Evolutionary conservation across 1,284 basidiomycete genomes (phyloP), one percentile per base, ranked within the genome.

Genomic region (Fomitopsis pinicola): DNA sequence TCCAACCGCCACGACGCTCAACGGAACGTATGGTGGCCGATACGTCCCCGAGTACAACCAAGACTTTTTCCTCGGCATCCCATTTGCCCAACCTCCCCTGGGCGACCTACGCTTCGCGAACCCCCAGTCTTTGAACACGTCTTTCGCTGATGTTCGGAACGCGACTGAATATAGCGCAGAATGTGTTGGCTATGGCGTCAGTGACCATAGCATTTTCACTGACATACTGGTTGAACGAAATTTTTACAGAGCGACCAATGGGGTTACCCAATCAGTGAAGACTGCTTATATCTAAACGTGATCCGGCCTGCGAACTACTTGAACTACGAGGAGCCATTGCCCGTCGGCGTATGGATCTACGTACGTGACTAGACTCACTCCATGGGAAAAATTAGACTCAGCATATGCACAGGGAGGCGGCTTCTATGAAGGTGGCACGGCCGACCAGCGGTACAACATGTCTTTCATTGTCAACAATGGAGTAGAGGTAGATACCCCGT

Each of bases 41-140:
- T 53, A 53, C 50, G 50, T 53, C 15, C 50, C 50, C 30, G 50
- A 53, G 50, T 53, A 53, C 50, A 53, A 36, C 33, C 50, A 53
- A 28, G 50, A 53, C 30, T 53, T 53, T 28, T 53, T 53, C 50
- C 50, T 53, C 14, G 50, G 50, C 5, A 35, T 53, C 14, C 50
- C 50, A 1, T 53, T 17, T 35, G 50, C 50, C 8, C 50, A 53
- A 14, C 50, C 50, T 35, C 50, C 50, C 12, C 50, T 53, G 3
- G 50, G 50, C 14, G 50, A 53, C 35, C 30, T 53, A 14, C 50
- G 50, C 50, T 53, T 53, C 30, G 50, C 50, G 8, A 53, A 53
- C 14, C 50, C 50, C 2, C 30, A 35, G 35, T 33, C 50, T 10
- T 19, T 53, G 50, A 53, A 54, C 35, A 33, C 52, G 8, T 54